phyloP scores from a whole-genome alignment of 1,284 basidiomycete species.

The Mycena citricolor region DNA sequence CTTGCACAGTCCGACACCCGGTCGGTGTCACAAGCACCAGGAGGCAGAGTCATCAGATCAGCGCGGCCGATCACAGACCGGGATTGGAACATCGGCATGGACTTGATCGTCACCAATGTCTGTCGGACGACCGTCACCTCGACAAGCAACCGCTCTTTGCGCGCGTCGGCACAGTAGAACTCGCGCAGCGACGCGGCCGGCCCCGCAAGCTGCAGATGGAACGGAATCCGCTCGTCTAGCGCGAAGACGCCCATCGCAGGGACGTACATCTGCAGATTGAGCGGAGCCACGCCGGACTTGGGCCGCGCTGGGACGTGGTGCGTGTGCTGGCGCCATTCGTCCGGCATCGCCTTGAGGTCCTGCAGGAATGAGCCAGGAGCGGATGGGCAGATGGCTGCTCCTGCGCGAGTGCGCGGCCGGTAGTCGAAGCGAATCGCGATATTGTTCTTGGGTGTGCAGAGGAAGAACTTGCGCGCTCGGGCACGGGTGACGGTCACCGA shows the following conservation, averaged over 20 bases:
- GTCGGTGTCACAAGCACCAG: not conserved
- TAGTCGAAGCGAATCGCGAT: slow-evolving; percentile 30
- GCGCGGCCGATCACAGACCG: not conserved
- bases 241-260: slow-evolving; percentile 10
- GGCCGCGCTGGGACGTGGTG: slow-evolving; percentile 17
- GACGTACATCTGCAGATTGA: slow-evolving; percentile 15
- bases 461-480: slow-evolving; percentile 7
- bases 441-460: slow-evolving; percentile 15
- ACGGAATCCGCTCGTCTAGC: slow-evolving; percentile 10
- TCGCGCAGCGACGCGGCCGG: slow-evolving; percentile 6
- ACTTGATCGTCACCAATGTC: slow-evolving; percentile 2
- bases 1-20: not conserved
- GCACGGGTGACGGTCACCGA: slow-evolving; percentile 5
- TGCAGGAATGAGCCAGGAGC: slow-evolving; percentile 9
- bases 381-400: slow-evolving; percentile 2
- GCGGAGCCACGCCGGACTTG: not conserved
- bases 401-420: slow-evolving; percentile 9
- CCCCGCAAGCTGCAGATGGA: slow-evolving; percentile 16
- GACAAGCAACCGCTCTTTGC: not conserved
- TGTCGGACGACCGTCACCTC: slow-evolving; percentile 12
- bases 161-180: not conserved
- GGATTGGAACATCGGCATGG: not conserved
- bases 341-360: slow-evolving; percentile 16
- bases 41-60: not conserved
- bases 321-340: slow-evolving; percentile 12